These are phyloP conservation scores for Solanum acaule DNA, from an alignment of 257 asterid species.

Conservation along the genomic window DNA sequence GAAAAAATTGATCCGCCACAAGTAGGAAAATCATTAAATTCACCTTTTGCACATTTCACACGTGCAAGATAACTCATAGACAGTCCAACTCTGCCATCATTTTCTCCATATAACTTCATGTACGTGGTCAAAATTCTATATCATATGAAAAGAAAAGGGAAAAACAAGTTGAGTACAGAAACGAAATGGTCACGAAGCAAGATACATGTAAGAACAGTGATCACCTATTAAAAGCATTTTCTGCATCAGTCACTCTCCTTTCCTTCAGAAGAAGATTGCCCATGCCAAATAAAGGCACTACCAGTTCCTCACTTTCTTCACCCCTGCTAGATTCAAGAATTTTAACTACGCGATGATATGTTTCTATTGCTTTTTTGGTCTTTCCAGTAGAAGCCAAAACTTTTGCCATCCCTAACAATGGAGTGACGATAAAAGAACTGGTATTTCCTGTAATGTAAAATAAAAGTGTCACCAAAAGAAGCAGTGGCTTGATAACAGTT, in stretches of 20 bases:
- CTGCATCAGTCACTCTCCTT: conserved; percentile 67
- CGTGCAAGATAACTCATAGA: conserved; percentile 85
- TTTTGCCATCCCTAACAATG: conserved; percentile 73
- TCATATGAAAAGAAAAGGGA: conserved; percentile 5
- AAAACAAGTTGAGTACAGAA: conserved; percentile 2
- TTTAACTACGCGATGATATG: conserved; percentile 43
- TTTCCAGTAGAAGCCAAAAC: conserved; percentile 46
- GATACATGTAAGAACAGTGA: neutral
- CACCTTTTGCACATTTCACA: conserved; percentile 87
- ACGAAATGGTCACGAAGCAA: neutral
- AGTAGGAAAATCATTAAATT: neutral
- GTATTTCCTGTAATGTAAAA: conserved; percentile 32
- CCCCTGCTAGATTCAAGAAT: conserved; percentile 49
- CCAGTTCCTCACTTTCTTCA: conserved; percentile 44
- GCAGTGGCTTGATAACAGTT: neutral
- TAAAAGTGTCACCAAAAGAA: neutral
- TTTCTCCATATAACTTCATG: conserved; percentile 53
- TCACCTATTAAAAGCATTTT: conserved; percentile 51
- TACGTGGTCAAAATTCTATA: conserved; percentile 54
- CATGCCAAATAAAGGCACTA: conserved; percentile 52
- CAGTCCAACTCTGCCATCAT: conserved; percentile 76
- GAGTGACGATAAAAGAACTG: conserved; percentile 49
- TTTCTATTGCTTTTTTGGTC: conserved; percentile 47
- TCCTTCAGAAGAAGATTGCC: conserved; percentile 71
- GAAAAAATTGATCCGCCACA: neutral